Evolutionary conservation across 805 yeast genomes (phyloP).

Genomic region (Kodamaea lidongshanica): DNA sequence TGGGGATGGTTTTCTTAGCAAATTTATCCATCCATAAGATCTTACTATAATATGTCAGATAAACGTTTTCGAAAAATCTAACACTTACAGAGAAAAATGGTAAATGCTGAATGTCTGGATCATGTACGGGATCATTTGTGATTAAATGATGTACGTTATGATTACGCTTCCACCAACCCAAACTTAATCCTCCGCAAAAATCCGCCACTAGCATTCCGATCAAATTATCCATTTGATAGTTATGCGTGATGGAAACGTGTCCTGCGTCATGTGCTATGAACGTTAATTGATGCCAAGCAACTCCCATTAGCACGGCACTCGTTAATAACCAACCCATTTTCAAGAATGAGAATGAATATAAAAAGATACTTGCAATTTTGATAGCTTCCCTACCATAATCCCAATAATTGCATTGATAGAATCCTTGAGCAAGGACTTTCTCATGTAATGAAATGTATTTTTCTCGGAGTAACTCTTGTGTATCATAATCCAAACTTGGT

Average conservation of each 20-base stretch:
- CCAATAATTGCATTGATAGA: constrained; percentile 68
- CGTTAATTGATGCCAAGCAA: constrained; percentile 85
- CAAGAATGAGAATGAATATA: constrained; percentile 45
- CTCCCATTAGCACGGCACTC: constrained; percentile 63
- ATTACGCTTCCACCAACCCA: constrained; percentile 94
- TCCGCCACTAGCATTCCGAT: constrained; percentile 71
- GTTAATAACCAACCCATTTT: constrained; percentile 38
- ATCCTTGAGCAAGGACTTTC: constrained; percentile 48
- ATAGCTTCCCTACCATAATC: constrained; percentile 63
- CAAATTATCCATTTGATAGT: constrained; percentile 68
- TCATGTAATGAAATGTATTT: constrained; percentile 60
- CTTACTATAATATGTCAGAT: constrained; percentile 74
- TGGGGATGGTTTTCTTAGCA: constrained; percentile 52
- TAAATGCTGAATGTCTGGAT: constrained; percentile 88
- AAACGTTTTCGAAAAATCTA: constrained; percentile 59
- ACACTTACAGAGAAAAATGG: constrained; percentile 87
- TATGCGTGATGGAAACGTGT: constrained; percentile 75
- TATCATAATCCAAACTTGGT: constrained; percentile 62
- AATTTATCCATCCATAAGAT: constrained; percentile 59
- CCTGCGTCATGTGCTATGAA: constrained; percentile 91
- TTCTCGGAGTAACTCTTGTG: constrained; percentile 52
- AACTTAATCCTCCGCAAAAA: constrained; percentile 78
- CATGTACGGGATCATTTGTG: constrained; percentile 91
- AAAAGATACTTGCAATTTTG: constrained; percentile 51
- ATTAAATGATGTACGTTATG: constrained; percentile 90